Evolutionary conservation across 2,329 filamentous ascomycete species (phyloP), one percentile per base, ranked within the genome.

Genomic region (Cordyceps militaris): DNA sequence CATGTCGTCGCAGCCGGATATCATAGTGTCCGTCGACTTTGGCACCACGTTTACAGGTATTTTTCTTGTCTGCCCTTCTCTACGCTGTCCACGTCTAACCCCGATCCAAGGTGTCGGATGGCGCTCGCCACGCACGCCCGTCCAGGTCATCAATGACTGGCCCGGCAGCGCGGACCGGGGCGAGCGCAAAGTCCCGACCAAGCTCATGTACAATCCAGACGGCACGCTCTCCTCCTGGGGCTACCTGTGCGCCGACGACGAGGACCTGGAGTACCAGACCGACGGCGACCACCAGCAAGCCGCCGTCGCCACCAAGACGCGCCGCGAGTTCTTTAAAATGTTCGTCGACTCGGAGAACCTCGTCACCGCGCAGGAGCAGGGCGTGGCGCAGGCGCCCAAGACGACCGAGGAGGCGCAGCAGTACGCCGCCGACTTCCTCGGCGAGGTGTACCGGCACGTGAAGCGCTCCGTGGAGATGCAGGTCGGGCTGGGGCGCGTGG

Each of bases 161-260:
- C 80, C 79, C 0, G 79, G 79, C 3, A 74, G 75, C 44, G 75
- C 74, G 11, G 76, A 78, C 56, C 75, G 74, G 57, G 77, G 77
- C 51, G 79, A 82, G 61, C 78, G 80, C 61, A 83, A 82, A 62
- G 79, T 81, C 0, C 79, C 79, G 1, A 81, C 79, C 0, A 73
- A 75, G 4, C 66, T 81, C 4, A 68, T 80, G 16, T 82, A 81
- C 63, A 74, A 76, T 34, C 58, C 66, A 5, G 69, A 74, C 58
- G 66, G 66, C 3, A 67, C 60, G 10, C 67, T 80, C 6, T 76
- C 76, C 0, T 79, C 76, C 0, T 82, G 80, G 80, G 79, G 80
- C 0, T 81, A 78, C 61, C 68, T 77, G 28, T 81, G 79, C 42
- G 74, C 76, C 26, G 76, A 79, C 9, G 71, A 77, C 16, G 72